phyloP scores from a whole-genome alignment of 139 green algal species.

The Closterium sp. region DNA sequence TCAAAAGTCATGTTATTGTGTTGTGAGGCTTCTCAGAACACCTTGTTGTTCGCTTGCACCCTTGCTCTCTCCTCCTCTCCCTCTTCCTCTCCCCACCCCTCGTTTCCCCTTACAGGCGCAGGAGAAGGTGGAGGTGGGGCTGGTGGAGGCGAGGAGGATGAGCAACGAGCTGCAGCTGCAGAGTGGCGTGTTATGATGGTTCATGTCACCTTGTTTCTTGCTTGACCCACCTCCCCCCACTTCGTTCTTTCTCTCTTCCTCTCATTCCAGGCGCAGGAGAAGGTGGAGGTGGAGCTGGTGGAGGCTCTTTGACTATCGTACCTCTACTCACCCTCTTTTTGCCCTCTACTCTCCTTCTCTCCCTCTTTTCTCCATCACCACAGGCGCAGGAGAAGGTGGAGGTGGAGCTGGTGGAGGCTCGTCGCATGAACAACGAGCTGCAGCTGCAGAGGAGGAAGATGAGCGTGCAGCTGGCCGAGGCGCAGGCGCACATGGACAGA shows the following conservation, averaged over 20 bases:
- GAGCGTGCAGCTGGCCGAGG: conserved; percentile 37
- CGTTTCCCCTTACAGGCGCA: neutral
- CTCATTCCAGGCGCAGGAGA: conserved; percentile 3
- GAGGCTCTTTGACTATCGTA: neutral
- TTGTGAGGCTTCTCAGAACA: too few relatives aligned
- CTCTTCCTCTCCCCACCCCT: too few relatives aligned
- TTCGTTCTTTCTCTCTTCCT: too few relatives aligned
- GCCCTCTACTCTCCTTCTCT: too few relatives aligned
- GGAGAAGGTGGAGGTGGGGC: neutral
- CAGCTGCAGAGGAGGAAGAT: conserved; percentile 39
- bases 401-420: conserved; percentile 24
- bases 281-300: conserved; percentile 21
- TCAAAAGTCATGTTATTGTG: too few relatives aligned
- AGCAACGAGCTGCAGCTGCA: neutral
- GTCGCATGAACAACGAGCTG: conserved; percentile 29
- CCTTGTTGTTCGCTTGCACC: too few relatives aligned
- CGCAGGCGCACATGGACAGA: neutral
- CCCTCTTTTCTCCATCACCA: too few relatives aligned
- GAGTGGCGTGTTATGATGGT: neutral
- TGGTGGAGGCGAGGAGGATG: neutral
- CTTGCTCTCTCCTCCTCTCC: too few relatives aligned
- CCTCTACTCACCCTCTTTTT: too few relatives aligned
- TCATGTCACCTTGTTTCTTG: neutral
- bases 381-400: conserved; percentile 24
- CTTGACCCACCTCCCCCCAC: neutral